Percentiles rank a stretch among this genome's conserved stretches.
phyloP scores from a whole-genome alignment of 257 asterid species.

The Plantago major region DNA sequence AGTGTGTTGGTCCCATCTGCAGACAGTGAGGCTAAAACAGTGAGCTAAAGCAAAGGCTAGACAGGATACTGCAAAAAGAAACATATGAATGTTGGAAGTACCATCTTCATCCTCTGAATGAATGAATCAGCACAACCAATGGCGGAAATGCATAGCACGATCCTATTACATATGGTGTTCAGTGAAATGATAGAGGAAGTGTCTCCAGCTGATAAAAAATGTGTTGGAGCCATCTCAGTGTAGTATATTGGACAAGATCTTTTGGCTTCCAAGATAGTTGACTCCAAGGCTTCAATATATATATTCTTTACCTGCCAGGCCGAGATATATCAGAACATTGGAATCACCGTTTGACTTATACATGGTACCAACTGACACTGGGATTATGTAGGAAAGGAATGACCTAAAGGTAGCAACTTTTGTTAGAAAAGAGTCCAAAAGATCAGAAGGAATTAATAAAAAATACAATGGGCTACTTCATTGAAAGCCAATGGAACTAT shows the following conservation, averaged over 20 bases:
- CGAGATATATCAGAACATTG: conserved; percentile 16
- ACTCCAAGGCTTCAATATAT: conserved; percentile 44
- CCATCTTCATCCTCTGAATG: conserved; percentile 55
- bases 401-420: conserved; percentile 2
- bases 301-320: conserved; percentile 45
- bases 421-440: not conserved
- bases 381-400: not conserved
- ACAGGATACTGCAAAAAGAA: not conserved
- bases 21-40: conserved; percentile 11
- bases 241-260: conserved; percentile 48
- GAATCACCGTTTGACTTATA: not conserved
- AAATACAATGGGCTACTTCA: not conserved
- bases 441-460: not conserved
- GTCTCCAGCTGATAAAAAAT: conserved; percentile 52
- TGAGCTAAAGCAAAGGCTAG: conserved; percentile 2
- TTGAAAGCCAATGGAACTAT: not conserved
- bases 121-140: conserved; percentile 82
- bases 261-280: conserved; percentile 39
- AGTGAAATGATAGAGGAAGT: conserved; percentile 39
- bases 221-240: conserved; percentile 59
- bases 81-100: conserved; percentile 13
- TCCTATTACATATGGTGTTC: conserved; percentile 29
- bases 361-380: not conserved
- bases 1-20: conserved; percentile 78
- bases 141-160: conserved; percentile 74